These are phyloP conservation scores for Naganishia albida DNA, from an alignment of 1,284 basidiomycete genomes.

Conservation along the genomic window DNA sequence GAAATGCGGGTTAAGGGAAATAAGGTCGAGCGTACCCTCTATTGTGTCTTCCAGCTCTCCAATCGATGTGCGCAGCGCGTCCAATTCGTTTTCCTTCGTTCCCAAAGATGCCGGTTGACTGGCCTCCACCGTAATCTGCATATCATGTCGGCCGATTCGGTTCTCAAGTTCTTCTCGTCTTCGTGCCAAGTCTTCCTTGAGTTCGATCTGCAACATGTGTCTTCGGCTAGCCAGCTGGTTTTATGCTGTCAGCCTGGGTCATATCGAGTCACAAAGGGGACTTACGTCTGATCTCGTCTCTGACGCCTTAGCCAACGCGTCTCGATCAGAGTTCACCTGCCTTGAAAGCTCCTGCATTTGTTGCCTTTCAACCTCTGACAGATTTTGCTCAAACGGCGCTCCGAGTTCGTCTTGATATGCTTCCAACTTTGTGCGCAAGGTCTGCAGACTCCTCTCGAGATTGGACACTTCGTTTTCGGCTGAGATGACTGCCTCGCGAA, in stretches of 20 bases:
- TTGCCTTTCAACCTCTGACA: slow-evolving; percentile 72
- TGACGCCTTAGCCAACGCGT: slow-evolving; percentile 67
- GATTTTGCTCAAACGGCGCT: slow-evolving; percentile 71
- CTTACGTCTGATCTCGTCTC: slow-evolving; percentile 72
- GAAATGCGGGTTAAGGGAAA: slow-evolving; percentile 28
- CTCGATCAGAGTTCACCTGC: slow-evolving; percentile 73
- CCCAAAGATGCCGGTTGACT: slow-evolving; percentile 24
- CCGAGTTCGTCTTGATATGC: slow-evolving; percentile 72
- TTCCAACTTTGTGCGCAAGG: slow-evolving; percentile 55
- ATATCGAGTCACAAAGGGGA: slow-evolving; percentile 9
- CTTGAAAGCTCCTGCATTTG: slow-evolving; percentile 70
- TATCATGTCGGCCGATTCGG: slow-evolving; percentile 60
- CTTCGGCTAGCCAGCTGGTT: slow-evolving; percentile 72
- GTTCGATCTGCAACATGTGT: slow-evolving; percentile 84
- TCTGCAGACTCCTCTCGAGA: slow-evolving; percentile 65
- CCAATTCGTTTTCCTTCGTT: slow-evolving; percentile 51
- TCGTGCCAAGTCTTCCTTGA: slow-evolving; percentile 82
- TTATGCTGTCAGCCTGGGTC: slow-evolving; percentile 14
- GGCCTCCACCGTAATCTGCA: slow-evolving; percentile 16
- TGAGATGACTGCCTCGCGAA: slow-evolving; percentile 64
- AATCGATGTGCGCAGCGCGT: slow-evolving; percentile 67
- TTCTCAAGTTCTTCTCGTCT: slow-evolving; percentile 73
- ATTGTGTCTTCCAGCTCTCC: slow-evolving; percentile 64
- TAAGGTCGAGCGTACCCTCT: slow-evolving; percentile 60
- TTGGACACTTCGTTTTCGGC: slow-evolving; percentile 72